phyloP scores from a whole-genome alignment of 2,329 filamentous ascomycete genomes.

The Passalora sequoiae region DNA sequence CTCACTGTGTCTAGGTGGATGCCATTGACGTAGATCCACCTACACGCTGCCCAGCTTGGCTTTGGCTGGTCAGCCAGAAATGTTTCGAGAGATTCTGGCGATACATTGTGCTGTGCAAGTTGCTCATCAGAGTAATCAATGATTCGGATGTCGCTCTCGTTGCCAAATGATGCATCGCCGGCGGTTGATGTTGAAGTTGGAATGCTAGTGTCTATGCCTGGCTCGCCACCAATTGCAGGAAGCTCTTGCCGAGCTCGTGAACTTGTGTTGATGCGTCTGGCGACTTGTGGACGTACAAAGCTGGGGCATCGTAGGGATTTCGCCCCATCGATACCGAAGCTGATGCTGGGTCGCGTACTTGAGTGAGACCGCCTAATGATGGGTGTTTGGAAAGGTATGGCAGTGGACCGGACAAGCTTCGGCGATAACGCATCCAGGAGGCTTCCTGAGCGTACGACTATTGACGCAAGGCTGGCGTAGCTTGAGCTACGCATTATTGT shows the following conservation, averaged over 20 bases:
- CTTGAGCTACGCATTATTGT: too few species aligned
- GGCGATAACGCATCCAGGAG: too few species aligned
- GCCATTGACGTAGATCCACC: constrained; percentile 93
- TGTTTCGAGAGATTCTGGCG: constrained; percentile 62
- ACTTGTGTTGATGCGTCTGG: too few species aligned
- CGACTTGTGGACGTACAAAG: too few species aligned
- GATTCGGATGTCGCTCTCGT: constrained; percentile 68
- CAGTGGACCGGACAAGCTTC: too few species aligned
- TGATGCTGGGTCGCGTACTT: too few species aligned
- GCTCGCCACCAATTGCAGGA: neutral
- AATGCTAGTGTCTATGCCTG: neutral
- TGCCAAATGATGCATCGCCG: neutral
- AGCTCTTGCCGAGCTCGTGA: neutral
- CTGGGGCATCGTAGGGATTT: too few species aligned
- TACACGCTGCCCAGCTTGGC: constrained; percentile 67
- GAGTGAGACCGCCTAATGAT: too few species aligned
- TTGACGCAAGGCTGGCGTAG: too few species aligned
- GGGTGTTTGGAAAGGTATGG: too few species aligned
- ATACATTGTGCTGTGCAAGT: constrained; percentile 58
- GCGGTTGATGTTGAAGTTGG: neutral
- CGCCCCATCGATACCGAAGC: too few species aligned
- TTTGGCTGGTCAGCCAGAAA: constrained; percentile 61
- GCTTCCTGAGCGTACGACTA: too few species aligned
- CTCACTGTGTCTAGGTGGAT: constrained; percentile 88
- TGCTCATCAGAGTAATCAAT: constrained; percentile 72